Evolutionary conservation across 2,329 filamentous ascomycete species (phyloP).

Genomic region (Venturia oleaginea): DNA sequence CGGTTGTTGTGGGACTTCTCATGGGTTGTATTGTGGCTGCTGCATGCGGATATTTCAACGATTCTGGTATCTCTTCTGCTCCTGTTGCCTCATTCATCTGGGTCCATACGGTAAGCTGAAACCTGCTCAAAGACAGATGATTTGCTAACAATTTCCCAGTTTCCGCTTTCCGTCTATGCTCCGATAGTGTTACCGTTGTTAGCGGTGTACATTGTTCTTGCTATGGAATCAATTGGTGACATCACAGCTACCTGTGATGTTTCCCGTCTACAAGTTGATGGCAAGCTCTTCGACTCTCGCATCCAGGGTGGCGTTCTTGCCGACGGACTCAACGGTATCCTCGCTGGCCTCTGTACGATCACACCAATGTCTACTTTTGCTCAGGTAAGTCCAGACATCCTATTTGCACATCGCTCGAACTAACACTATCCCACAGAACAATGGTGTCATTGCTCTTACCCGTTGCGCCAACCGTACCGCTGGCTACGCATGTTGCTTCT

Average conservation of each 20-base stretch:
- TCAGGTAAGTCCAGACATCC: conserved; percentile 23
- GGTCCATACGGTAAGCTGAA: conserved; percentile 46
- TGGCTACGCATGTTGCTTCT: conserved; percentile 55
- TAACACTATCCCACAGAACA: conserved; percentile 47
- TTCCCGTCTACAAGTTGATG: conserved; percentile 55
- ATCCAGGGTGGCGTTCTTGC: conserved; percentile 73
- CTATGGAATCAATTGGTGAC: conserved; percentile 72
- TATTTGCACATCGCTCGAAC: no score
- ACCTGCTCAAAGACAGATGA: no score
- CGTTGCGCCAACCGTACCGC: conserved; percentile 73
- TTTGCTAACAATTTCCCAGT: conserved; percentile 49
- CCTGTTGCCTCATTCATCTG: conserved; percentile 68
- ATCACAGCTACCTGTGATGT: conserved; percentile 73
- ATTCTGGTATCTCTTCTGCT: conserved; percentile 59
- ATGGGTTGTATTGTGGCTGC: conserved; percentile 71
- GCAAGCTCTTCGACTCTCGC: conserved; percentile 61
- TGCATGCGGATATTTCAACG: conserved; percentile 69
- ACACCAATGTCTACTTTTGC: conserved; percentile 74
- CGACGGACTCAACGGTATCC: conserved; percentile 65
- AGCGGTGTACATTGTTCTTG: conserved; percentile 55
- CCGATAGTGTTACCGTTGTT: conserved; percentile 65
- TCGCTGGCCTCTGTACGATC: conserved; percentile 69
- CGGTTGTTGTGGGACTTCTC: conserved; percentile 65
- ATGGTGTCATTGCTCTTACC: conserved; percentile 74
- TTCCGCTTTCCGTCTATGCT: conserved; percentile 61